A percentile compares a stretch with the other conserved stretches of the same genome.
Conservation (phyloP, 2,329 filamentous ascomycete genomes). For the Xylariaceae sp. region DNA sequence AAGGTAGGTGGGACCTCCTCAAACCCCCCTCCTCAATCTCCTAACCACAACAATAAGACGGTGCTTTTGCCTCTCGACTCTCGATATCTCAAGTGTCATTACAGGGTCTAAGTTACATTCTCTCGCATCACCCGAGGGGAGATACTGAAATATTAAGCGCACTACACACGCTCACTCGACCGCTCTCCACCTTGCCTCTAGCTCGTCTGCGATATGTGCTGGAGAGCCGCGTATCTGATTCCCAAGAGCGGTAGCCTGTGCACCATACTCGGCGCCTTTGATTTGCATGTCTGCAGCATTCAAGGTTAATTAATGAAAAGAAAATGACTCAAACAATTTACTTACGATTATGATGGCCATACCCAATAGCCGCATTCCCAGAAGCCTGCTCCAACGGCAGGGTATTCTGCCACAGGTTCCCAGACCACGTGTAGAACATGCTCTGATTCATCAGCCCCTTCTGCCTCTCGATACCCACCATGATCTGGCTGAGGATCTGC, state of each 20-base stretch:
- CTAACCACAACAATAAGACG: too few species aligned
- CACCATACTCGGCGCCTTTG: constrained; percentile 18
- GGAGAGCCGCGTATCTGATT: constrained; percentile 12
- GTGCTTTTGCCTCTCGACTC: background rate
- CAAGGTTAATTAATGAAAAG: too few species aligned
- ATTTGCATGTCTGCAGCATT: too few species aligned
- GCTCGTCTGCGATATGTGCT: constrained; percentile 12
- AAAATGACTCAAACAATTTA: too few species aligned
- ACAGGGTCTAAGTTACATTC: background rate
- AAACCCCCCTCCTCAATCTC: background rate
- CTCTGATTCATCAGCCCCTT: constrained; percentile 1
- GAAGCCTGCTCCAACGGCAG: constrained; percentile 11
- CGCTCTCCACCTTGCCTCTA: constrained; percentile 15
- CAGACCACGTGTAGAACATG: constrained; percentile 10
- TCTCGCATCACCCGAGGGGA: background rate
- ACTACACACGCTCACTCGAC: constrained; percentile 14
- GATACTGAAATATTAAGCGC: background rate
- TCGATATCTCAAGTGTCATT: too few species aligned
- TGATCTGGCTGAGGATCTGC: constrained; percentile 5
- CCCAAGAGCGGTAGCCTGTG: constrained; percentile 11
- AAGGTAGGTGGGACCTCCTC: too few species aligned
- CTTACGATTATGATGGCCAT: constrained; percentile 10
- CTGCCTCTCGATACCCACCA: background rate
- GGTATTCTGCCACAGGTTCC: constrained; percentile 6
- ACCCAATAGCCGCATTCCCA: constrained; percentile 5